phyloP scores from a whole-genome alignment of 2,329 filamentous ascomycete genomes.

The Bipolaris bicolor region DNA sequence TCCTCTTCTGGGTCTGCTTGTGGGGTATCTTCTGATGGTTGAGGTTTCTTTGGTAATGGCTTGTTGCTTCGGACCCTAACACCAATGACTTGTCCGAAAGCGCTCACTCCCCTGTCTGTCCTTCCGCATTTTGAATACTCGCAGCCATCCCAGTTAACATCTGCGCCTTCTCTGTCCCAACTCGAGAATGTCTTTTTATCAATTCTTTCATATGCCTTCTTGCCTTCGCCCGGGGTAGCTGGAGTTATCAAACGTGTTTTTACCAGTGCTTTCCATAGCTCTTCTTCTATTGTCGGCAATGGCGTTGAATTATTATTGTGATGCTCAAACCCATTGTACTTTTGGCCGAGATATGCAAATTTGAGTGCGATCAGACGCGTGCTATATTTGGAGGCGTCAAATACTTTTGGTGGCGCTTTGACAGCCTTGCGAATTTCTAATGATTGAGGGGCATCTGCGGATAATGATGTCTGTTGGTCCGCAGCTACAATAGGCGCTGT shows the following conservation, averaged over 20 bases:
- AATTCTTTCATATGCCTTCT: slow-evolving; percentile 42
- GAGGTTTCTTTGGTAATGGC: slow-evolving; percentile 56
- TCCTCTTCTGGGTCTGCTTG: slow-evolving; percentile 4
- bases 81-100: slow-evolving; percentile 93
- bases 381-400: slow-evolving; percentile 81
- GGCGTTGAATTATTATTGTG: slow-evolving; percentile 71
- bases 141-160: slow-evolving; percentile 78
- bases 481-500: slow-evolving; percentile 10
- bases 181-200: slow-evolving; percentile 44
- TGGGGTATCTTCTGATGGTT: slow-evolving; percentile 10
- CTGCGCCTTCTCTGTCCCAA: slow-evolving; percentile 48
- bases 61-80: slow-evolving; percentile 80
- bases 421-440: slow-evolving; percentile 35
- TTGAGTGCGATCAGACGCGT: slow-evolving; percentile 89
- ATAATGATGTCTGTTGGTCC: not conserved
- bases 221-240: slow-evolving; percentile 23
- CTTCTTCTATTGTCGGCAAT: slow-evolving; percentile 86
- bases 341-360: slow-evolving; percentile 88
- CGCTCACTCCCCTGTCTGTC: slow-evolving; percentile 91
- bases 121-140: slow-evolving; percentile 95
- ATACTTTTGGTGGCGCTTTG: slow-evolving; percentile 55
- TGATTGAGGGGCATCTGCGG: slow-evolving; percentile 9
- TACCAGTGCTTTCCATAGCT: slow-evolving; percentile 87
- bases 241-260: slow-evolving; percentile 75
- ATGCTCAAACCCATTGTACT: slow-evolving; percentile 93